Base-by-base conservation (phyloP, 2,329 filamentous ascomycete species). In the Westerdykella aurantiaca region DNA sequence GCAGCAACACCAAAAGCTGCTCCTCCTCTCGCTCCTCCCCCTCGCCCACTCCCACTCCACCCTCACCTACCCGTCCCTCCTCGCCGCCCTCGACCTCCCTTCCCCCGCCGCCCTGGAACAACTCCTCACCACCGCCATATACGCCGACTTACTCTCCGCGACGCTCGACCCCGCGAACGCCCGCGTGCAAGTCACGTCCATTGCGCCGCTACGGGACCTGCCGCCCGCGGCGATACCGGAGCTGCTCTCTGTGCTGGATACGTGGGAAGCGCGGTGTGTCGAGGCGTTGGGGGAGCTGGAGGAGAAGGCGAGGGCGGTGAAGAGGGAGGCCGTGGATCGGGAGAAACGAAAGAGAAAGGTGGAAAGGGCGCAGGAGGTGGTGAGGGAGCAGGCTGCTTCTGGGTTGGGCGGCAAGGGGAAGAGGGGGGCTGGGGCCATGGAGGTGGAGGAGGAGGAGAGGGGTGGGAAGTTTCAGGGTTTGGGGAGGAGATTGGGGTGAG, bases 161-260 rank as follows among this genome's bases (percentile, higher is more conserved):
- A 90, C 87, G 34, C 83, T 98, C 44, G 87, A 96, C 62, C 88
- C 90, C 4, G 80, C 80, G 45, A 77, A 83, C 43, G 80, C 84
- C 29, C 77, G 79, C 47, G 85, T 97, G 17, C 80, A 84, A 60
- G 82, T 97, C 42, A 84, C 83, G 40, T 84, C 86, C 48, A 82
- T 96, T 25, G 82, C 90, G 0, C 86, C 93, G 0, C 79, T 96
- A 1, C 88, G 93, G 16, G 93, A 98, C 64, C 79, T 95, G 1
- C 78, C 81, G 1, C 88, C 89, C 0, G 80, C 81, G 45, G 80
- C 83, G 44, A 77, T 95, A 11, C 79, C 82, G 0, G 68, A 71
- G 1, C 83, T 96, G 71, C 77, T 88, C 22, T 65, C 70, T 3
- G 79, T 82, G 11, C 77, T 98, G 10, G 74, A 76, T 23, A 76